Evolutionary conservation across 345 rosid genomes (phyloP).

Genomic region (Gossypium mustelinum): DNA sequence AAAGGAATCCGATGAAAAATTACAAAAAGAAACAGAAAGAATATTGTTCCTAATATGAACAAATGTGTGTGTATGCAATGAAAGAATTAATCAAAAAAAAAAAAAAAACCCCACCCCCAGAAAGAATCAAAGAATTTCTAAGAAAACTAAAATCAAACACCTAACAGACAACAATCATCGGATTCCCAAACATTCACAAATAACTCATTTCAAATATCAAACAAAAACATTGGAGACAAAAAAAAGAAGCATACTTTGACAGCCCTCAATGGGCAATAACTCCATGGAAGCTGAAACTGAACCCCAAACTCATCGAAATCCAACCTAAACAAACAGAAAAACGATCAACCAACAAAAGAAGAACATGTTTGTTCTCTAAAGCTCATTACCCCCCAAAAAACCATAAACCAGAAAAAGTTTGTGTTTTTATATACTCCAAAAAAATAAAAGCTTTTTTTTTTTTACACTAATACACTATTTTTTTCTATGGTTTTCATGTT

Average conservation of each 20-base stretch:
- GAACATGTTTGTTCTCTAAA: not conserved
- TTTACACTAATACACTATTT: not conserved
- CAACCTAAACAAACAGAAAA: conserved; percentile 16
- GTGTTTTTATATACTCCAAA: conserved; percentile 32
- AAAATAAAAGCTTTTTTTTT: conserved; percentile 11
- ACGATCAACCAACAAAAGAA: conserved; percentile 7
- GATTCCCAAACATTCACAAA: conserved; percentile 62
- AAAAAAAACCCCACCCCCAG: conserved; percentile 31
- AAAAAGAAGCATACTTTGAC: not conserved
- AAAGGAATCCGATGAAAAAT: conserved; percentile 65
- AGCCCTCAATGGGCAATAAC: conserved; percentile 38
- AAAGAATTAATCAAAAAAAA: conserved; percentile 16
- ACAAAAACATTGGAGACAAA: too few relatives aligned
- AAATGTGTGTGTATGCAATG: conserved; percentile 12
- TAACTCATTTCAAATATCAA: conserved; percentile 34
- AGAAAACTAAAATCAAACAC: conserved; percentile 33
- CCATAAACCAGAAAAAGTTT: conserved; percentile 27
- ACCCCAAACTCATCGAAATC: conserved; percentile 21
- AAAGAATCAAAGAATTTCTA: conserved; percentile 81
- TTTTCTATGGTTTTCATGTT: conserved; percentile 11
- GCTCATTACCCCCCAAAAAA: conserved; percentile 44
- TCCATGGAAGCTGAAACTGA: conserved; percentile 32
- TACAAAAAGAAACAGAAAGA: too few relatives aligned
- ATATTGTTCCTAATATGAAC: not conserved
- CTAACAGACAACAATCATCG: conserved; percentile 81